Conservation (phyloP, 1,284 basidiomycete genomes). For the Hortiboletus rubellus region DNA sequence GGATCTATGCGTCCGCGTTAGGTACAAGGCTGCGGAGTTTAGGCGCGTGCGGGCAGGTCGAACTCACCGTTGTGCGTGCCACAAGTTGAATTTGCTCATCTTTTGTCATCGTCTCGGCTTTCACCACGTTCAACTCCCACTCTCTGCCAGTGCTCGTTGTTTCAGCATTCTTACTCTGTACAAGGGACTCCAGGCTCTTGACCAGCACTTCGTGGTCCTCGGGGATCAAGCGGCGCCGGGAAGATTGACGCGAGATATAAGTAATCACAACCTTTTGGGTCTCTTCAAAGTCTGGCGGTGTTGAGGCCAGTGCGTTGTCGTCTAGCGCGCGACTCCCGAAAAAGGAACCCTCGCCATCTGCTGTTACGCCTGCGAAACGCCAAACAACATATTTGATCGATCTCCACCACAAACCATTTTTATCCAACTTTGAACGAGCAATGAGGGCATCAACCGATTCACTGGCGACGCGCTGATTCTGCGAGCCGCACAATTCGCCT, state of each 20-base stretch:
- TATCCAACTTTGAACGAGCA: slow-evolving; percentile 24
- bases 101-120: slow-evolving; percentile 66
- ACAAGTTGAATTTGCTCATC: slow-evolving; percentile 68
- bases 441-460: slow-evolving; percentile 51
- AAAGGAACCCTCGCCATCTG: slow-evolving; percentile 4
- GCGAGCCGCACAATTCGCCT: slow-evolving; percentile 57
- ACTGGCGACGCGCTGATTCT: slow-evolving; percentile 67
- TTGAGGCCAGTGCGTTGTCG: slow-evolving; percentile 10
- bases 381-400: slow-evolving; percentile 60
- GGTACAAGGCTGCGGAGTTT: neutral
- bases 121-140: slow-evolving; percentile 65
- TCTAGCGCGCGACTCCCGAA: neutral
- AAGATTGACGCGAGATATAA: slow-evolving; percentile 71
- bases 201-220: slow-evolving; percentile 65
- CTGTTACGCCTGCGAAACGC: slow-evolving; percentile 56
- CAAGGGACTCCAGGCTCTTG: slow-evolving; percentile 52
- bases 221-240: slow-evolving; percentile 54
- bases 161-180: slow-evolving; percentile 42
- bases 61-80: slow-evolving; percentile 63
- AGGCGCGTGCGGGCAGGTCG: too few species aligned
- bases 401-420: slow-evolving; percentile 66
- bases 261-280: slow-evolving; percentile 61
- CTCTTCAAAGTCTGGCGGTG: slow-evolving; percentile 22
- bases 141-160: slow-evolving; percentile 26
- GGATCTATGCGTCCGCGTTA: slow-evolving; percentile 46